Percentiles rank a stretch among this genome's conserved stretches.
Conservation (phyloP, 2,329 filamentous ascomycete species). For the Cladophialophora yegresii region DNA sequence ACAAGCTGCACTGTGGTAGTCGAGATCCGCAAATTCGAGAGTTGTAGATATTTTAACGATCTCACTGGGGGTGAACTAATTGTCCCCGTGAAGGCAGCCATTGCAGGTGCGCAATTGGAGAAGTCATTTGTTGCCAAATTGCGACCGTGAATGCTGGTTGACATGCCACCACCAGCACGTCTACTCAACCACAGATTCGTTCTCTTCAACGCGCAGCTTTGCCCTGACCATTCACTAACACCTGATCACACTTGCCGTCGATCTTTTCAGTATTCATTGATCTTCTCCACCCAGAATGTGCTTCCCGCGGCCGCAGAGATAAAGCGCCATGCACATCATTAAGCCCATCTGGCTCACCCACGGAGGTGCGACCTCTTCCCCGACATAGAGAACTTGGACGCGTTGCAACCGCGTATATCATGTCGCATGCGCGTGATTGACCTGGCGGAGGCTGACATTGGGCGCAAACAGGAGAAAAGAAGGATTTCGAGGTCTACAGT, state of each 20-base stretch:
- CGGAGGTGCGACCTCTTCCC: constrained; percentile 62
- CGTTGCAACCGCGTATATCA: constrained; percentile 31
- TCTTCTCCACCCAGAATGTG: constrained; percentile 18
- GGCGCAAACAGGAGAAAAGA: constrained; percentile 73
- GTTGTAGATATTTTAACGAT: no score
- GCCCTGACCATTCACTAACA: not conserved
- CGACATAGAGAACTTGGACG: constrained; percentile 15
- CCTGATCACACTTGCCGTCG: not conserved
- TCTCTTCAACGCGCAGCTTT: not conserved
- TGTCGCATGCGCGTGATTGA: constrained; percentile 14
- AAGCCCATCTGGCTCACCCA: constrained; percentile 96
- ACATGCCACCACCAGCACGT: not conserved
- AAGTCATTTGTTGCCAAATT: constrained; percentile 1
- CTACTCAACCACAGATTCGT: not conserved
- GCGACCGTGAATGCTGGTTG: not conserved
- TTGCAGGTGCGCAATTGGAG: no score
- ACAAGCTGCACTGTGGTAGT: no score
- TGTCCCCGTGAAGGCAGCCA: no score
- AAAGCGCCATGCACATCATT: constrained; percentile 71
- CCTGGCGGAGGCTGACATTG: constrained; percentile 12
- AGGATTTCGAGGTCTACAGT: constrained; percentile 98
- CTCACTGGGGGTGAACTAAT: no score
- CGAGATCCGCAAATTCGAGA: no score
- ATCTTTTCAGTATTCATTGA: not conserved
- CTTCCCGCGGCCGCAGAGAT: constrained; percentile 22